A percentile compares a stretch with the other conserved stretches of the same genome.
These are phyloP conservation scores for Colletotrichum higginsianum DNA, from an alignment of 2,329 filamentous ascomycete species.

Conservation along the genomic window DNA sequence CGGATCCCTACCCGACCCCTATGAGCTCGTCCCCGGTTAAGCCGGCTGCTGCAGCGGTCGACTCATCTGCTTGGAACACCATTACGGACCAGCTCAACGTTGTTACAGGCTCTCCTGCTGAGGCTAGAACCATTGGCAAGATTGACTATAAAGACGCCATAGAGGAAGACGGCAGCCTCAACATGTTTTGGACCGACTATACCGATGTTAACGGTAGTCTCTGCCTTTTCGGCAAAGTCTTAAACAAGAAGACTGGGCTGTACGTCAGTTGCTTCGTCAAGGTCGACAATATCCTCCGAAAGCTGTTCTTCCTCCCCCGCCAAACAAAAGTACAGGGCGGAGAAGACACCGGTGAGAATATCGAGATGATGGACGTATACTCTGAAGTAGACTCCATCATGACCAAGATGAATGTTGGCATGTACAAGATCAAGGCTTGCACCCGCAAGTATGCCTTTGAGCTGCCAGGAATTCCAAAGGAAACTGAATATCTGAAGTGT, in stretches of 20 bases:
- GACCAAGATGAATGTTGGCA: slow-evolving; percentile 85
- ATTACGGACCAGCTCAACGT: slow-evolving; percentile 90
- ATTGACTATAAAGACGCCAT: slow-evolving; percentile 86
- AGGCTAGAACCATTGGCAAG: slow-evolving; percentile 80
- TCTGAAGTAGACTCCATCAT: slow-evolving; percentile 90
- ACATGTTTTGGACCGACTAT: slow-evolving; percentile 98
- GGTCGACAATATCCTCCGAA: slow-evolving; percentile 92
- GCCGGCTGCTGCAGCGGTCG: slow-evolving; percentile 72
- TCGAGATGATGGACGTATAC: slow-evolving; percentile 92
- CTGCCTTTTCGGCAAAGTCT: slow-evolving; percentile 95
- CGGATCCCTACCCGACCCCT: slow-evolving; percentile 77
- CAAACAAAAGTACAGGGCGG: slow-evolving; percentile 71
- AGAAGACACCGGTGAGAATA: slow-evolving; percentile 80
- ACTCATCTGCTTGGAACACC: slow-evolving; percentile 89
- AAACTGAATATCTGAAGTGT: slow-evolving; percentile 94
- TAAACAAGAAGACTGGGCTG: slow-evolving; percentile 84
- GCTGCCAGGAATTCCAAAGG: slow-evolving; percentile 86
- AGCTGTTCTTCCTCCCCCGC: slow-evolving; percentile 92
- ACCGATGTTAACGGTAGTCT: slow-evolving; percentile 92
- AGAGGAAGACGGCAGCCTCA: slow-evolving; percentile 92
- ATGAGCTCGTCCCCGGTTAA: slow-evolving; percentile 83
- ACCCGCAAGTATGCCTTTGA: slow-evolving; percentile 97
- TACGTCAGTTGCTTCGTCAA: slow-evolving; percentile 97
- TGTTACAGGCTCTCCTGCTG: slow-evolving; percentile 78
- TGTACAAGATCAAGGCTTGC: slow-evolving; percentile 95